Base-by-base conservation (phyloP, 768 basidiomycete genomes). In the Cystobasidium ongulense region DNA sequence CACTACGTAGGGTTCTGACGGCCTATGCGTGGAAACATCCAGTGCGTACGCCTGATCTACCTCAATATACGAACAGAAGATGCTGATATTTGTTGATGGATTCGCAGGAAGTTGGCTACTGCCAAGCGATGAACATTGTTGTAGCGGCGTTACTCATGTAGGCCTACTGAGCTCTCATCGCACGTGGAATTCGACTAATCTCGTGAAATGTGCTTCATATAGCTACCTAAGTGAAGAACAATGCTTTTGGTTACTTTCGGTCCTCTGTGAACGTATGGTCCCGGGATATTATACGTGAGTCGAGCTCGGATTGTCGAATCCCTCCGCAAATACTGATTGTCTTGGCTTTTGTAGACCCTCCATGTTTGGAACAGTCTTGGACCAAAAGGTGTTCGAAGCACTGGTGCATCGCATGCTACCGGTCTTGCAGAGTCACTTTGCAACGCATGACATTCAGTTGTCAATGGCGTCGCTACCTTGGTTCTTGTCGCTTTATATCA, bases 141-240 rank as follows among this genome's bases (percentile, higher is more conserved):
- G 90, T 90, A 0, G 94, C 95, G 31, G 93, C 92, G n/a, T 89
- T 95, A 78, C 84, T 95, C 64, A 92, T 94, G 91, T 92, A 78
- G 76, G 86, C 80, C 25, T 3, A 23, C 10, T 38, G 54, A 0
- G 1, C 43, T 36, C 17, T 50, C 17, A 11, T 46, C 31, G 46
- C 39, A 23, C 41, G 21, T 35, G 52, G 23, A 8, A 21, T 17
- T 17, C 36, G 10, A 25, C 25, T 64, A 39, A 74, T 50, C 36
- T 50, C 27, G 29, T 53, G 50, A 76, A 43, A 46, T 46, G 23
- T 38, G n/a, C 17, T 43, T 5, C 38, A 36, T 7, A n/a, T 77
- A 98, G 94, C 75, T 99, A 97, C 81, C 92, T 96, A 92, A 95
- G 92, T 1, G 96, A 99, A 81, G 96, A 98, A 77, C 95, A 98